Percentiles rank a stretch among this genome's conserved stretches.
Evolutionary conservation across 2,329 filamentous ascomycete genomes (phyloP).

Genomic region (Coniochaeta hoffmannii): DNA sequence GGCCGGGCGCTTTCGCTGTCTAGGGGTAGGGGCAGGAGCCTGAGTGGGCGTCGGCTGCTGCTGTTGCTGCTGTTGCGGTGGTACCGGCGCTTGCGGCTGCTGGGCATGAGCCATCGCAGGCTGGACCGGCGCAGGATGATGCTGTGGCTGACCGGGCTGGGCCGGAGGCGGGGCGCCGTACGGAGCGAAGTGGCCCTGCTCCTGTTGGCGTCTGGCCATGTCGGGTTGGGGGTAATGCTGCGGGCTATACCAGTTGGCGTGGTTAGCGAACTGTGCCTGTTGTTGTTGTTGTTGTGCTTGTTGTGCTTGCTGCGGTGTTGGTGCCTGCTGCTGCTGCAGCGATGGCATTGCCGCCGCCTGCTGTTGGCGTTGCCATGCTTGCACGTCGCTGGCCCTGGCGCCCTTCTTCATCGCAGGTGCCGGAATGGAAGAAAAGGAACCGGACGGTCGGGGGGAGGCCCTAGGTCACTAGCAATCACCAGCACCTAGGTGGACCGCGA

Average conservation of each 20-base stretch:
- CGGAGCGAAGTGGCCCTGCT: slow-evolving; percentile 21
- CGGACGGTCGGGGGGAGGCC: slow-evolving; percentile 9
- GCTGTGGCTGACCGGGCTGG: slow-evolving; percentile 20
- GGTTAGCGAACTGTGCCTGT: slow-evolving; percentile 6
- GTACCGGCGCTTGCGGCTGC: slow-evolving; percentile 15
- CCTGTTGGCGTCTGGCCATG: slow-evolving; percentile 9
- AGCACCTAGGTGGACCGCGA: slow-evolving; percentile 17
- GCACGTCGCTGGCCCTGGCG: slow-evolving; percentile 14
- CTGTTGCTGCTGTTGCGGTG: slow-evolving; percentile 13
- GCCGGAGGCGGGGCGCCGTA: slow-evolving; percentile 19
- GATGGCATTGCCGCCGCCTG: slow-evolving; percentile 20
- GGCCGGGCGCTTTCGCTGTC: slow-evolving; percentile 26
- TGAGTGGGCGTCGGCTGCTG: slow-evolving; percentile 30
- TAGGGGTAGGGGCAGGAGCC: slow-evolving; percentile 27
- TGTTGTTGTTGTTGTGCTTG: slow-evolving; percentile 26
- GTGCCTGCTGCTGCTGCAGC: slow-evolving; percentile 24
- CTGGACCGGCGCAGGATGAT: slow-evolving; percentile 17
- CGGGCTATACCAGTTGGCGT: not conserved
- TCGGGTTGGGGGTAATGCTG: not conserved
- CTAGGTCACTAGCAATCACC: slow-evolving; percentile 13
- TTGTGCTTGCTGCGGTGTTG: slow-evolving; percentile 24
- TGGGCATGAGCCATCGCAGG: slow-evolving; percentile 14
- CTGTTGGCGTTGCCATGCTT: slow-evolving; percentile 21
- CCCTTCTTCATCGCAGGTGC: slow-evolving; percentile 17
- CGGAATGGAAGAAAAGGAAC: not conserved